Percentiles rank a stretch among this genome's conserved stretches.
phyloP scores from a whole-genome alignment of 1,284 basidiomycete genomes.

The Neonothopanus nambi region DNA sequence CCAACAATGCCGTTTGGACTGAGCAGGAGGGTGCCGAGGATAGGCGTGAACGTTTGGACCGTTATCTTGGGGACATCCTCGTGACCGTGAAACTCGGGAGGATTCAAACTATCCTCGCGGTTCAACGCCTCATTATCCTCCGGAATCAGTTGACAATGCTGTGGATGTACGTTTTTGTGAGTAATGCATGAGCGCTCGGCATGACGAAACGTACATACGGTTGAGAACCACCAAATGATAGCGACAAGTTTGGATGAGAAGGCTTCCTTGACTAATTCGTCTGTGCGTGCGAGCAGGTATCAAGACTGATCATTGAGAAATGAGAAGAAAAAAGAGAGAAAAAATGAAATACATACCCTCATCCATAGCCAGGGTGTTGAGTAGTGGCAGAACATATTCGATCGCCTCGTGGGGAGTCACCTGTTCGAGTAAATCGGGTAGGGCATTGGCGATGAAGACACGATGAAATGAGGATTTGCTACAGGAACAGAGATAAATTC shows the following conservation, averaged over 20 bases:
- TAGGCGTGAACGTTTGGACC: conserved; percentile 88
- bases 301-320: conserved; percentile 12
- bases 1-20: conserved; percentile 78
- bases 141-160: conserved; percentile 63
- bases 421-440: conserved; percentile 73
- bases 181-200: conserved; percentile 10
- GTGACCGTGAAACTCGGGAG: conserved; percentile 21
- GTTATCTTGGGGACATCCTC: conserved; percentile 51
- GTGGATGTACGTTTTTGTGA: conserved; percentile 10
- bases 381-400: conserved; percentile 91
- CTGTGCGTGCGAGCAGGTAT: conserved; percentile 37
- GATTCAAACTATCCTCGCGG: conserved; percentile 32
- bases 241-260: conserved; percentile 81
- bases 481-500: conserved; percentile 91
- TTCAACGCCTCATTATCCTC: conserved; percentile 37
- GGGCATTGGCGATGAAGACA: conserved; percentile 81
- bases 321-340: conserved; percentile 11
- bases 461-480: conserved; percentile 85
- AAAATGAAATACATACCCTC: conserved; percentile 55
- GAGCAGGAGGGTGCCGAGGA: conserved; percentile 86
- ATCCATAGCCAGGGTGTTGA: conserved; percentile 87
- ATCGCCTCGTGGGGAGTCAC: conserved; percentile 88
- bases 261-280: conserved; percentile 90
- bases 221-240: conserved; percentile 95
- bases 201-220: conserved; percentile 44